phyloP scores from a whole-genome alignment of 192 early-diverging fungal species.

The Coemansia sp. region DNA sequence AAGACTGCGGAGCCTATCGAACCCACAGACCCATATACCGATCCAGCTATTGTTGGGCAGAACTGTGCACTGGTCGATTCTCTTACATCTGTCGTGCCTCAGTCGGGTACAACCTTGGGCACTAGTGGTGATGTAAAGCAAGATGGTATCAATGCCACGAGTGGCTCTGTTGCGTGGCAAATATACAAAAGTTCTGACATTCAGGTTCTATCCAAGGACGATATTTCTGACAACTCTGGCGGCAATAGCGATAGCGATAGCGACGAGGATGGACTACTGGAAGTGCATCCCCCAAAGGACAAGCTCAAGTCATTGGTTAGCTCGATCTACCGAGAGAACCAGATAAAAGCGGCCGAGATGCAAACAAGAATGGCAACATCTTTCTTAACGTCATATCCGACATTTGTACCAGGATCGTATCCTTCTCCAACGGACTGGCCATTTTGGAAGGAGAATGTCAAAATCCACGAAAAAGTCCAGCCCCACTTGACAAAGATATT shows the following conservation, averaged over 20 bases:
- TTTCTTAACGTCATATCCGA: constrained; percentile 33
- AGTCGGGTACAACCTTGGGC: neutral
- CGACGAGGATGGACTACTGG: constrained; percentile 3
- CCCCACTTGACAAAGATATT: constrained; percentile 32
- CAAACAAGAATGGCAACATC: constrained; percentile 28
- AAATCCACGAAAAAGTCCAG: constrained; percentile 21
- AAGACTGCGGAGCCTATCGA: neutral
- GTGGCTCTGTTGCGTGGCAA: neutral
- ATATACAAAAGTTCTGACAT: neutral
- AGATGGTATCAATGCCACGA: neutral
- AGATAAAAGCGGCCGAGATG: constrained; percentile 25
- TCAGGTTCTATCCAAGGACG: neutral
- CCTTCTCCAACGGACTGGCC: constrained; percentile 44
- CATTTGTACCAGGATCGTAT: constrained; percentile 39
- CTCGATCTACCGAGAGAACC: constrained; percentile 43
- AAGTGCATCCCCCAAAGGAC: constrained; percentile 3
- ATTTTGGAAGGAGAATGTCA: constrained; percentile 44
- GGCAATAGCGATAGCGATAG: constrained; percentile 1
- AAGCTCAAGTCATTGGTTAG: constrained; percentile 14
- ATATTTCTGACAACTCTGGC: neutral
- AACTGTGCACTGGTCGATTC: neutral
- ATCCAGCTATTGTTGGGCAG: neutral
- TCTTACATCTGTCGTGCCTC: constrained; percentile 15
- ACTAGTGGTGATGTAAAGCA: neutral
- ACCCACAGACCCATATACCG: neutral